phyloP scores from a whole-genome alignment of 73 alveolate species.

The Paramecium octaurelia region DNA sequence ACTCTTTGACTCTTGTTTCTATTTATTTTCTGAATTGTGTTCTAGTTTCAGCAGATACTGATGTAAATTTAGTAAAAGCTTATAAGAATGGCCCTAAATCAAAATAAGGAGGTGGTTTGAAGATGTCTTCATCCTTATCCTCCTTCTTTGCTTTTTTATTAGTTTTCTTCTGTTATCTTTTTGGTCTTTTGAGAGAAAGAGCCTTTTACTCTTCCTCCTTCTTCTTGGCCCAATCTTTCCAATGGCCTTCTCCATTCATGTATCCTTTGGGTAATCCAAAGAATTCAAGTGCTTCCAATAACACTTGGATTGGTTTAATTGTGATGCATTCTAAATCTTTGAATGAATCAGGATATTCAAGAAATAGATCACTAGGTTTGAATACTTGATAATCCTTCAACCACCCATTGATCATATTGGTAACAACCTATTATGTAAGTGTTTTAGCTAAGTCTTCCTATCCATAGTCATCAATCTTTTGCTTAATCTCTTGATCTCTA shows the following conservation, averaged over 20 bases:
- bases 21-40: slow-evolving; percentile 82
- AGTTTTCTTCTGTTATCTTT: slow-evolving; percentile 84
- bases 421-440: slow-evolving; percentile 78
- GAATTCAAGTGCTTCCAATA: slow-evolving; percentile 89
- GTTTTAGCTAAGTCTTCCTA: slow-evolving; percentile 76
- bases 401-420: slow-evolving; percentile 78
- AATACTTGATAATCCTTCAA: slow-evolving; percentile 72
- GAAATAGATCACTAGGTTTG: slow-evolving; percentile 81
- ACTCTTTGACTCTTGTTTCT: slow-evolving; percentile 78
- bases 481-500: slow-evolving; percentile 76
- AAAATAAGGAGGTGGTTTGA: slow-evolving; percentile 90
- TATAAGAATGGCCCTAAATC: slow-evolving; percentile 93
- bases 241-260: slow-evolving; percentile 98
- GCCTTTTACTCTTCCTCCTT: slow-evolving; percentile 78
- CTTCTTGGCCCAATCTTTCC: slow-evolving; percentile 95
- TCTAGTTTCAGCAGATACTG: slow-evolving; percentile 87
- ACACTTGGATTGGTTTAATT: slow-evolving; percentile 83
- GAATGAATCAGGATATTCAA: slow-evolving; percentile 81
- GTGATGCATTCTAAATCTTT: slow-evolving; percentile 79
- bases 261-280: slow-evolving; percentile 94
- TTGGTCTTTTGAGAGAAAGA: slow-evolving; percentile 41
- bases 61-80: slow-evolving; percentile 85
- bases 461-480: slow-evolving; percentile 71
- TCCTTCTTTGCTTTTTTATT: slow-evolving; percentile 84
- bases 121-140: slow-evolving; percentile 87